These are phyloP conservation scores for Claviceps capensis DNA, from an alignment of 2,329 filamentous ascomycete species.

Conservation along the genomic window DNA sequence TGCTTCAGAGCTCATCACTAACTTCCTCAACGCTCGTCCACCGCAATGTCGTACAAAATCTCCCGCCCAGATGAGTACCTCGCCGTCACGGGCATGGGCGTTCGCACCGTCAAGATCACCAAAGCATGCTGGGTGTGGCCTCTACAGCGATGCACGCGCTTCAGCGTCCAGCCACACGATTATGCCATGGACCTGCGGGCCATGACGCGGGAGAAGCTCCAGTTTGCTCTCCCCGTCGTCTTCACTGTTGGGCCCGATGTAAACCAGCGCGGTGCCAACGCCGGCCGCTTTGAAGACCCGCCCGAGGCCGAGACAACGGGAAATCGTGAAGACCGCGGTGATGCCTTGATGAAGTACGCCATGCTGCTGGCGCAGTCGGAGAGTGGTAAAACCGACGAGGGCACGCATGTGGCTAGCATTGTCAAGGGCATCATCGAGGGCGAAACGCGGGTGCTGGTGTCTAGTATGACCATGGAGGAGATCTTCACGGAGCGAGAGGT, in stretches of 20 bases:
- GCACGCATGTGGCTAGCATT: constrained; percentile 63
- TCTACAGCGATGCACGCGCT: constrained; percentile 50
- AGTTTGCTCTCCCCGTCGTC: constrained; percentile 69
- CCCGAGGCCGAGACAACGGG: constrained; percentile 11
- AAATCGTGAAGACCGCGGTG: constrained; percentile 36
- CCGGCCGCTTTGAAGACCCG: constrained; percentile 3
- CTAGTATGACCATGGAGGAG: constrained; percentile 86
- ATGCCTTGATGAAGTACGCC: constrained; percentile 68
- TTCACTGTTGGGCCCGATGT: constrained; percentile 78
- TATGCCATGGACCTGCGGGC: constrained; percentile 73
- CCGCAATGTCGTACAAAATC: constrained; percentile 47
- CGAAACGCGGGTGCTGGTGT: constrained; percentile 71
- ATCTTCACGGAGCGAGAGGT: constrained; percentile 66
- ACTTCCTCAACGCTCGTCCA: neutral
- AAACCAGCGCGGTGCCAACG: constrained; percentile 39
- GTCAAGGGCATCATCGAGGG: constrained; percentile 86
- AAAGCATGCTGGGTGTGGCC: constrained; percentile 65
- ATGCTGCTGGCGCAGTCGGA: constrained; percentile 61
- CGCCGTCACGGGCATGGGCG: constrained; percentile 68
- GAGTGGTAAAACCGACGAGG: constrained; percentile 23
- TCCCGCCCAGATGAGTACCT: constrained; percentile 73
- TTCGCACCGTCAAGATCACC: constrained; percentile 60
- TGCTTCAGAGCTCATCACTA: neutral
- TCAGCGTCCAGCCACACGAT: constrained; percentile 61
- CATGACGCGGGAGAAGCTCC: constrained; percentile 81